A percentile compares a stretch with the other conserved stretches of the same genome.
Conservation (phyloP, 768 basidiomycete genomes). For the Infundibulicybe gibba region DNA sequence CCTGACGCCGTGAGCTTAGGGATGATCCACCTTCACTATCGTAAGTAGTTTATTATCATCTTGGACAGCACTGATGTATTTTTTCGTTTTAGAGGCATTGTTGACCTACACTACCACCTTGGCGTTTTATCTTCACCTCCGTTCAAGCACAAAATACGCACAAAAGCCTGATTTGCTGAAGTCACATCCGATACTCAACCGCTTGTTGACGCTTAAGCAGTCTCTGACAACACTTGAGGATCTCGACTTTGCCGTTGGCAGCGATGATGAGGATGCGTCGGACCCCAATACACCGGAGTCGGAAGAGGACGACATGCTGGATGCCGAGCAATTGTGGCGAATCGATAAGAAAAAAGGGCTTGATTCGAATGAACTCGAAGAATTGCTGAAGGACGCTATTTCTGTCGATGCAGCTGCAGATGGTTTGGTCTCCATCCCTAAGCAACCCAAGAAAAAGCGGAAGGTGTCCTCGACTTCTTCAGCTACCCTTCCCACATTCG, state of each 20-base stretch:
- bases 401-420: neutral
- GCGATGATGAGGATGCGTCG: constrained; percentile 32
- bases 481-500: constrained; percentile 47
- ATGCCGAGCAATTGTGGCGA: constrained; percentile 42
- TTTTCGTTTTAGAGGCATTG: constrained; percentile 66
- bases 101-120: constrained; percentile 88
- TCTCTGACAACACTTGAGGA: constrained; percentile 79
- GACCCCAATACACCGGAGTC: too few relatives aligned
- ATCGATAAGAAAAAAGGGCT: constrained; percentile 30
- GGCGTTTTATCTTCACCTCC: constrained; percentile 90
- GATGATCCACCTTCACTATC: constrained; percentile 84
- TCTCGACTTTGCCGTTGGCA: constrained; percentile 63
- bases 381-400: constrained; percentile 52
- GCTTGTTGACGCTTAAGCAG: constrained; percentile 81
- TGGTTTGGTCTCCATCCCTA: constrained; percentile 1
- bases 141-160: constrained; percentile 62
- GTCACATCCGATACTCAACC: constrained; percentile 67
- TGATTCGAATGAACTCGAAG: constrained; percentile 48
- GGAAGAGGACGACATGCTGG: constrained; percentile 29
- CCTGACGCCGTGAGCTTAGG: constrained; percentile 58
- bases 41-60: constrained; percentile 41
- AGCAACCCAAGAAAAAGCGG: constrained; percentile 61
- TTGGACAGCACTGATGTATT: neutral
- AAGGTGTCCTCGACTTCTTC: constrained; percentile 40
- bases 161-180: constrained; percentile 59